Conservation (phyloP, 208 protist species). For the Leishmania tropica region DNA sequence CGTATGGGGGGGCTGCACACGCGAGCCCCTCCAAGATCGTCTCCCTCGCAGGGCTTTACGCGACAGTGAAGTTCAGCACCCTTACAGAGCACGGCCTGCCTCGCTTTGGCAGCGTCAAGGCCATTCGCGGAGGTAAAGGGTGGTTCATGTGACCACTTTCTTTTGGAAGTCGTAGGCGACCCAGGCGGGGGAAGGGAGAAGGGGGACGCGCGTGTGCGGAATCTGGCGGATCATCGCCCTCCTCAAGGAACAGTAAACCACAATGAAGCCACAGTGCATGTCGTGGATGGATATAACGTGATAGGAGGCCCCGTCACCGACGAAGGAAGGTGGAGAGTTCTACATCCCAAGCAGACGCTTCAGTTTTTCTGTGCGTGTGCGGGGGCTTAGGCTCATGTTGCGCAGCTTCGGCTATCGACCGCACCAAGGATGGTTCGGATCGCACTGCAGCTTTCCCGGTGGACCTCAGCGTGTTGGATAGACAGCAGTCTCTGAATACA, state of each 20-base stretch:
- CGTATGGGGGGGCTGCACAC: neutral
- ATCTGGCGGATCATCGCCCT: neutral
- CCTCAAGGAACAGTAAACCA: neutral
- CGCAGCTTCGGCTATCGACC: too few species aligned
- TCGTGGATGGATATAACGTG: neutral
- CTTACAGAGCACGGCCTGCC: conserved; percentile 86
- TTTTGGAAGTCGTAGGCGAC: neutral
- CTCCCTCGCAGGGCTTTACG: conserved; percentile 82
- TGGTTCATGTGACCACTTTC: conserved; percentile 68
- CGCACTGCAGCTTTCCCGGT: neutral
- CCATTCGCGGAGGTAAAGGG: conserved; percentile 84
- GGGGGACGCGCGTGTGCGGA: neutral
- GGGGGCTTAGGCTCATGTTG: neutral
- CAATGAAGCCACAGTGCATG: neutral
- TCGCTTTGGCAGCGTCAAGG: conserved; percentile 85
- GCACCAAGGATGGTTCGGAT: neutral
- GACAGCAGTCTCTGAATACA: neutral
- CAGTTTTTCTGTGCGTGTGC: neutral
- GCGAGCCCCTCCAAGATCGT: conserved; percentile 5
- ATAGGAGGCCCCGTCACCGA: neutral
- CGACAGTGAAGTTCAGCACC: conserved; percentile 80
- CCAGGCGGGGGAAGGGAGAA: neutral
- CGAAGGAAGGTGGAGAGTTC: neutral
- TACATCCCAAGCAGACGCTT: neutral
- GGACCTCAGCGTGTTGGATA: neutral